Percentiles rank a stretch among this genome's conserved stretches.
phyloP scores from a whole-genome alignment of 2,329 filamentous ascomycete genomes.

The Immersiporthe knoxdaviesiana region DNA sequence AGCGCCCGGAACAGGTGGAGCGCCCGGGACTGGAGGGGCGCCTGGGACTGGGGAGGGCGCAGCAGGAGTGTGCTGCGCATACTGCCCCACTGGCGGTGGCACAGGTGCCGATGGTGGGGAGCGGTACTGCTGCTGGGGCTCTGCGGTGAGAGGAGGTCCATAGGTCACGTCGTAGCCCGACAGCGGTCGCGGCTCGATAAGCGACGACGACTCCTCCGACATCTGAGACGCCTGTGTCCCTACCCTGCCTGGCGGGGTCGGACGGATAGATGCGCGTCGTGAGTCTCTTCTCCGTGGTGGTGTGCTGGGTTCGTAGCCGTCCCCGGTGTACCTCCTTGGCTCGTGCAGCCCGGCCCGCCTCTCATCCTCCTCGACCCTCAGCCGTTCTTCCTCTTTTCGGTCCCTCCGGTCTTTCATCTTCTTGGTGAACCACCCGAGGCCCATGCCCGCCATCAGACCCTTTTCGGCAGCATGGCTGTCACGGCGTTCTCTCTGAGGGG shows the following conservation, averaged over 20 bases:
- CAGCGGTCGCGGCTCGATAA: slow-evolving; percentile 30
- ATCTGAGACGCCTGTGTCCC: slow-evolving; percentile 32
- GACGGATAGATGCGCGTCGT: slow-evolving; percentile 32
- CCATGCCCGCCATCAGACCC: slow-evolving; percentile 62
- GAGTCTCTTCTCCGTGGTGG: slow-evolving; percentile 47
- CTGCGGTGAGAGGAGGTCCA: slow-evolving; percentile 37
- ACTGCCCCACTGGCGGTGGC: slow-evolving; percentile 24
- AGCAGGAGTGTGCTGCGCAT: slow-evolving; percentile 11
- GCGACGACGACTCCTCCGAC: slow-evolving; percentile 34
- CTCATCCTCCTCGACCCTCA: slow-evolving; percentile 53
- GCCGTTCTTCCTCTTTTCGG: slow-evolving; percentile 53
- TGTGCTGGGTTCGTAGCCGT: slow-evolving; percentile 57
- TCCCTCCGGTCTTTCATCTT: slow-evolving; percentile 63
- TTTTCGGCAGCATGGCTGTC: slow-evolving; percentile 56
- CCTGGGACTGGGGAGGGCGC: slow-evolving; percentile 22
- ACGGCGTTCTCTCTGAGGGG: slow-evolving; percentile 46
- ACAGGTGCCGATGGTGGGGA: slow-evolving; percentile 34
- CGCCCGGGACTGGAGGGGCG: slow-evolving; percentile 19
- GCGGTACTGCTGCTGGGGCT: slow-evolving; percentile 37
- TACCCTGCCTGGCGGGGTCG: slow-evolving; percentile 22
- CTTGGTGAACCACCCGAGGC: slow-evolving; percentile 70
- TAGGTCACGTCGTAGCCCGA: slow-evolving; percentile 30
- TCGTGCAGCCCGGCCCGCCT: slow-evolving; percentile 62
- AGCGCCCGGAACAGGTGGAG: slow-evolving; percentile 16
- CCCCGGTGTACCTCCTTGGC: slow-evolving; percentile 69